Percentiles rank a stretch among this genome's conserved stretches.
Conservation (phyloP, 441 rosid genomes). For the Pelargonium fulgidum region DNA sequence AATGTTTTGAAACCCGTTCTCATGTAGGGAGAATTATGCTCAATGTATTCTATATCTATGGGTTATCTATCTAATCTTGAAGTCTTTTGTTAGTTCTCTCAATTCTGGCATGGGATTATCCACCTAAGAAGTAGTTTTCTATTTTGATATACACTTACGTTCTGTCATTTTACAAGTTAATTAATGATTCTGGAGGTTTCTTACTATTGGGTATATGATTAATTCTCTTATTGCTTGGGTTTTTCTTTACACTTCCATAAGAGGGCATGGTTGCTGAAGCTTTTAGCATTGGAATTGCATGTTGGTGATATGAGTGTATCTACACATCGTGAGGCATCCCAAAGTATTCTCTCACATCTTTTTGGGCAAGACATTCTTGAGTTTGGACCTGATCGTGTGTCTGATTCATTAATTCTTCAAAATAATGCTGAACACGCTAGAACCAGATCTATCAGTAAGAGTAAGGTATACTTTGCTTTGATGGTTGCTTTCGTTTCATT, state of each 20-base stretch:
- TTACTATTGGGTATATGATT: conserved; percentile 7
- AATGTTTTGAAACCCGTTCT: conserved; percentile 3
- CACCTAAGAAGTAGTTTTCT: conserved; percentile 2
- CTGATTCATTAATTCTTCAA: conserved; percentile 38
- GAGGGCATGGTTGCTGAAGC: conserved; percentile 97
- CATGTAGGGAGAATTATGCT: not conserved
- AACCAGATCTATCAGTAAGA: conserved; percentile 55
- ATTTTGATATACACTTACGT: not conserved
- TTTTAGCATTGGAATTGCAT: conserved; percentile 81
- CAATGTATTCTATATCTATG: conserved; percentile 1
- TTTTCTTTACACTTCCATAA: conserved; percentile 25
- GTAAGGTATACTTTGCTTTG: conserved; percentile 47
- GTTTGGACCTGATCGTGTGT: conserved; percentile 34
- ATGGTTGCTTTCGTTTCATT: conserved; percentile 5
- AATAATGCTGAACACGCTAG: conserved; percentile 44
- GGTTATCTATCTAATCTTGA: conserved; percentile 4
- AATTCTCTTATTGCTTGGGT: conserved; percentile 14
- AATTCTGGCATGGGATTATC: not conserved
- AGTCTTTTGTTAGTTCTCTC: not conserved
- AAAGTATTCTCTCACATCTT: conserved; percentile 69
- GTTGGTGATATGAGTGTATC: conserved; percentile 55
- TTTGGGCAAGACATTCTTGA: conserved; percentile 58
- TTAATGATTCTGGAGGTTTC: not conserved
- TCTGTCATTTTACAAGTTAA: not conserved
- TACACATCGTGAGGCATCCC: conserved; percentile 66